phyloP scores from a whole-genome alignment of 192 early-diverging fungal genomes.

The Phlyctochytrium planicorne region DNA sequence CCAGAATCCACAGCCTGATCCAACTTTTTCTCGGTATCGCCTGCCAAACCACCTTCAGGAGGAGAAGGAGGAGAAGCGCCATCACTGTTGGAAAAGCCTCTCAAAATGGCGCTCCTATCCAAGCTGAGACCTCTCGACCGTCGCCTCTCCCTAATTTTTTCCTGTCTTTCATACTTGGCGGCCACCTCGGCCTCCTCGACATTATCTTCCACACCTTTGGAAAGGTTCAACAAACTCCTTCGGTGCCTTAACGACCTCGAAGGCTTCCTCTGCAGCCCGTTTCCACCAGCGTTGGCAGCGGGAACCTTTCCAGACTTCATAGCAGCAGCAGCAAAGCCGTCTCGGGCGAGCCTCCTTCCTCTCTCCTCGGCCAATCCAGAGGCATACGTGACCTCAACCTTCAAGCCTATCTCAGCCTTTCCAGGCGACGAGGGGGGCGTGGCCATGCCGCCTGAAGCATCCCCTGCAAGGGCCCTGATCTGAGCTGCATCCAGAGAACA shows the following conservation, averaged over 20 bases:
- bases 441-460: not conserved
- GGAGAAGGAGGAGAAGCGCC: constrained; percentile 3
- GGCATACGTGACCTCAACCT: constrained; percentile 28
- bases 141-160: constrained; percentile 47
- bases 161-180: constrained; percentile 35
- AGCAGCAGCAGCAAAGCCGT: constrained; percentile 16
- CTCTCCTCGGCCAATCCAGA: constrained; percentile 6
- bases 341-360: constrained; percentile 13
- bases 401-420: constrained; percentile 19
- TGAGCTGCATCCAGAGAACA: constrained; percentile 37
- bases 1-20: constrained; percentile 3
- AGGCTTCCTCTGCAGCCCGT: constrained; percentile 6
- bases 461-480: not conserved
- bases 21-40: no score
- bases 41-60: no score
- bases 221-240: constrained; percentile 20
- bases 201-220: constrained; percentile 15
- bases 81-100: not conserved
- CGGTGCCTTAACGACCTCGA: constrained; percentile 20
- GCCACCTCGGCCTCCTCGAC: constrained; percentile 39
- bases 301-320: constrained; percentile 7
- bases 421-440: constrained; percentile 27
- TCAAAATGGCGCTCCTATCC: not conserved
- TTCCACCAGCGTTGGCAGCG: not conserved
- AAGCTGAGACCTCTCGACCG: constrained; percentile 14